These are phyloP conservation scores for Rhizoclosmatium globosum DNA, from an alignment of 192 early-diverging fungal genomes.

Conservation along the genomic window DNA sequence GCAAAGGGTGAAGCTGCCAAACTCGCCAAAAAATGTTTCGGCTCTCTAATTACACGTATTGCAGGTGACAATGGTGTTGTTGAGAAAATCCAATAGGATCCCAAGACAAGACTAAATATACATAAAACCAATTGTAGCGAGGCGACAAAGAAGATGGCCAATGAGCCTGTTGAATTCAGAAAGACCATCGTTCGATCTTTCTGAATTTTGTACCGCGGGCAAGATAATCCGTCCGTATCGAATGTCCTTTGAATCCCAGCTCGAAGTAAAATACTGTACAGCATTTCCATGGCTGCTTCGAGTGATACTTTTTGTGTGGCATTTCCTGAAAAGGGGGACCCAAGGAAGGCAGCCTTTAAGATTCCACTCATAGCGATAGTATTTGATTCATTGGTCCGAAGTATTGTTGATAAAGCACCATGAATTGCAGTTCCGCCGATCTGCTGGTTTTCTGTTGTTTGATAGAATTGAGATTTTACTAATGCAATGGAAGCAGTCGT, in stretches of 20 bases:
- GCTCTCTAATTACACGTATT: constrained; percentile 6
- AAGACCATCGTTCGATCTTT: not conserved
- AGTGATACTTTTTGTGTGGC: not conserved
- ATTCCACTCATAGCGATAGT: not conserved
- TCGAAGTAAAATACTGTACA: not conserved
- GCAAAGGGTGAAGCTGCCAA: constrained; percentile 2
- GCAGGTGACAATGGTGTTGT: not conserved
- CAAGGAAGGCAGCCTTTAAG: not conserved
- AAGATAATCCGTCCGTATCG: not conserved
- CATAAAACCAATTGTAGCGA: constrained; percentile 7
- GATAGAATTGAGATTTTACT: not conserved
- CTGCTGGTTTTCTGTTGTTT: not conserved
- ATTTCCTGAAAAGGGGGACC: not conserved
- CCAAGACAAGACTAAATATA: constrained; percentile 3
- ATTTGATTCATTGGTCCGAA: not conserved
- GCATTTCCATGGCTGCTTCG: not conserved
- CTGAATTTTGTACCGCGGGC: not conserved
- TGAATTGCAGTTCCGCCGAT: not conserved
- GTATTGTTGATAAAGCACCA: not conserved
- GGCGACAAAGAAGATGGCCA: constrained; percentile 15
- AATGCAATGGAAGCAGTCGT: constrained; percentile 20
- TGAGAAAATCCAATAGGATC: not conserved
- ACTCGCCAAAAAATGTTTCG: constrained; percentile 10
- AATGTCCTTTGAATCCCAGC: constrained; percentile 20
- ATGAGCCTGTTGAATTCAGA: constrained; percentile 2